A percentile compares a stretch with the other conserved stretches of the same genome.
Conservation (phyloP, 2,329 filamentous ascomycete species). For the Eutypa lata region DNA sequence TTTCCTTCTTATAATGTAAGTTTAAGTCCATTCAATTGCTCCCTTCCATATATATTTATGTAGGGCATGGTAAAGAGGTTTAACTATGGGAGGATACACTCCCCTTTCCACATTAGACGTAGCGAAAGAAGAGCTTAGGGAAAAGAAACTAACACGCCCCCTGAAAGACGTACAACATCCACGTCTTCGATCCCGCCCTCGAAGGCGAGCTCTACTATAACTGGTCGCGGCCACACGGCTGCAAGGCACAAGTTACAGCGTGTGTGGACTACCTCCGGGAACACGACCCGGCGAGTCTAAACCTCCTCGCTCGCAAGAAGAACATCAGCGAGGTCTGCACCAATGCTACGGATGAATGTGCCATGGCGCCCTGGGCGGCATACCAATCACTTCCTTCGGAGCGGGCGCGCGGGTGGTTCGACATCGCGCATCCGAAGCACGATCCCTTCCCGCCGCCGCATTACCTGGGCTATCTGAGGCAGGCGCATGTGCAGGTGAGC, state of each 20-base stretch:
- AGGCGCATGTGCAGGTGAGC: conserved; percentile 44
- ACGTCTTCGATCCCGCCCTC: background rate
- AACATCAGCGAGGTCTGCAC: conserved; percentile 54
- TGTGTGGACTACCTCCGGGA: background rate
- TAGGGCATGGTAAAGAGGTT: too few species aligned
- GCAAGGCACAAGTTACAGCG: background rate
- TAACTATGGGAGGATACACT: too few species aligned
- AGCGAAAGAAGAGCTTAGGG: too few species aligned
- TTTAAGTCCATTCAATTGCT: conserved; percentile 13
- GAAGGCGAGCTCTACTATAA: background rate
- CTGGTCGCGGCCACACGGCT: background rate
- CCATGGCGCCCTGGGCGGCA: background rate
- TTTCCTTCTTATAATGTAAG: conserved; percentile 12
- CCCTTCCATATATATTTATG: too few species aligned
- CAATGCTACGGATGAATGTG: conserved; percentile 30
- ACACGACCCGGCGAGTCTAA: background rate
- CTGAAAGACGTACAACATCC: conserved; percentile 13
- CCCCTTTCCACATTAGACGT: too few species aligned
- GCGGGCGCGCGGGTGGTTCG: conserved; percentile 19
- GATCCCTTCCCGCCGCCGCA: conserved; percentile 51
- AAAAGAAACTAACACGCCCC: too few species aligned
- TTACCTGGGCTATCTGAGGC: conserved; percentile 52
- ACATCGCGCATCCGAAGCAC: conserved; percentile 31
- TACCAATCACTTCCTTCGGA: background rate
- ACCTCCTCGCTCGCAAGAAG: background rate